Evolutionary conservation across 140 eudicot genomes (phyloP), one percentile per base, ranked within the genome.

Genomic region (Flaveria floridana): DNA sequence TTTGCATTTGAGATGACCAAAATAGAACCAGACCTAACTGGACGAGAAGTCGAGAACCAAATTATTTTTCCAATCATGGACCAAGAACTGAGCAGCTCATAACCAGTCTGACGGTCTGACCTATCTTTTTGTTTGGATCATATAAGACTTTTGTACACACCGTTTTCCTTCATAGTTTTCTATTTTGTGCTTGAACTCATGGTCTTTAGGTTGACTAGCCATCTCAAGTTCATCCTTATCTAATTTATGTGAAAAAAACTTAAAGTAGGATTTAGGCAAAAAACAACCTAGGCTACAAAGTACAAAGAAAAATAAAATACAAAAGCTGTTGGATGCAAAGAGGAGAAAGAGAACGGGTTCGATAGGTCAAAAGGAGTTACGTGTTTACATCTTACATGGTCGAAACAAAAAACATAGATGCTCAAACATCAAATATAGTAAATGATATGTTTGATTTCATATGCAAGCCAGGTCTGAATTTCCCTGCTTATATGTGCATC

Each of bases 171-270:
- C n/a, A 37, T 7, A 16, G 19, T 37, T 39, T 9, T 19, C 52
- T 53, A 53, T 65, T 65, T 42, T 50, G 53, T 39, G 52, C 52
- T 65, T 65, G 70, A 30, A 34, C 20, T 16, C 48, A 15, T 34
- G 50, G 16, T 47, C 48, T 64, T 15, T 21, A 6, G 39, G 70
- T 34, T 16, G n/a, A 65, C 52, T 42, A 65, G 20, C 52, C 48
- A 19, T 39, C 30, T 18, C n/a, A 65, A 42, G 48, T 65, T 65
- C 30, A 11, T 15, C 52, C 28, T 7, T 3, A 37, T 37, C 3
- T 8, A 23, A 13, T 39, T 34, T 19, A 65, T 65, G 16, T 3
- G 37, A 16, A 8, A 65, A 0, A 67, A 65, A 65, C 26, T 42
- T 18, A 67, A 18, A 42, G 25, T 67, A 6, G 56, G 56, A 67